Base-by-base conservation (phyloP, 1,139 yeast genomes). In the Neolecta irregularis region DNA sequence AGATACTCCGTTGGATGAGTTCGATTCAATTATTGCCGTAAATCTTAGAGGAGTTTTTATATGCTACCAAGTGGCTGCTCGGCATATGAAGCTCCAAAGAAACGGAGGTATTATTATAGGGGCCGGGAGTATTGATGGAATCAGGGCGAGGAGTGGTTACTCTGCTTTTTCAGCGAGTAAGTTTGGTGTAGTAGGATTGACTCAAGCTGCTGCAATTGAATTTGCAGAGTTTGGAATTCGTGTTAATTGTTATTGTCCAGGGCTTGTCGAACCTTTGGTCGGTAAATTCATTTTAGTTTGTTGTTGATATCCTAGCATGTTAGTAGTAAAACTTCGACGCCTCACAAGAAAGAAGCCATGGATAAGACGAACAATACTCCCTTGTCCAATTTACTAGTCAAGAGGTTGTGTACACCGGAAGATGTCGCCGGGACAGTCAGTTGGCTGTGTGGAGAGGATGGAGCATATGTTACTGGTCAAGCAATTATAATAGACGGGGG, bases 21-120 rank as follows among this genome's bases (percentile, higher is more conserved):
- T 48, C 8, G 32, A 46, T 3, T 38, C 36, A 11, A 41, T 48
- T n/a, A 40, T 35, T 35, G 32, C 40, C 5, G 46, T 54, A 30
- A 55, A 56, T 34, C 41, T 53, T 23, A 51, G 49, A 34, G 58
- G 59, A 36, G 53, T 49, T 6, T 33, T 54, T 13, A 51, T 43
- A 39, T 55, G 57, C 26, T 54, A 51, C 12, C 57, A 55, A 42
- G 59, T 58, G 8, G 58, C 59, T 6, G 50, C 56, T 4, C 36
- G 37, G 5, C 48, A 48, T 30, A 50, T 54, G 34, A 45, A 46
- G 16, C 44, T 17, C 11, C 32, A 28, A 15, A 16, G 15, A 7
- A 28, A 11, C 8, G 32, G 32, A 2, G 32, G 32, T 31, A 53
- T 50, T 35, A 54, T 54, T 33, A 52, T 54, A 40, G 48, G 48